Conservation (phyloP, 805 yeast species). For the Kockiozyma suomiensis region DNA sequence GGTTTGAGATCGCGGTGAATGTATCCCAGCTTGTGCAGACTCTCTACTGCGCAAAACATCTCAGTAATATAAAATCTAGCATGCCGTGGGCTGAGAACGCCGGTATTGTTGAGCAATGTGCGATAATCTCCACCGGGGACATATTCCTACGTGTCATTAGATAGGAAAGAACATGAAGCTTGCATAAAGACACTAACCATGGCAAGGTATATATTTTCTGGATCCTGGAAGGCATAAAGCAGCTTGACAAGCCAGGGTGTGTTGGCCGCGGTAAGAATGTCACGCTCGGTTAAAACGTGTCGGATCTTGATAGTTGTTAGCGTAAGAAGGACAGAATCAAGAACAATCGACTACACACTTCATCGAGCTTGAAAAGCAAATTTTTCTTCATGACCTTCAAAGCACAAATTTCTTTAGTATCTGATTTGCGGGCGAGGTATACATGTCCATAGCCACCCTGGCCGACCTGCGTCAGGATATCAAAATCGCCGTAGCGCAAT, state of each 20-base stretch:
- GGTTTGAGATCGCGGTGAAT: conserved; percentile 97
- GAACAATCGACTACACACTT: conserved; percentile 43
- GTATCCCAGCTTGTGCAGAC: conserved; percentile 90
- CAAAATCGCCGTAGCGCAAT: conserved; percentile 93
- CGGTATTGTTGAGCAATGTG: conserved; percentile 89
- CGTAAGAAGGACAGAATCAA: too few relatives aligned
- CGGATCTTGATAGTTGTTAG: conserved; percentile 53
- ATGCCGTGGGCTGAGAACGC: conserved; percentile 88
- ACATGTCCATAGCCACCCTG: conserved; percentile 99
- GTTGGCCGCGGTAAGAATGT: conserved; percentile 91
- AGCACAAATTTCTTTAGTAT: conserved; percentile 94
- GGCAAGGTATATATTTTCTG: conserved; percentile 85
- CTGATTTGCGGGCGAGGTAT: conserved; percentile 90
- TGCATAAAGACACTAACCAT: conserved; percentile 52
- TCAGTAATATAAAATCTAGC: conserved; percentile 93
- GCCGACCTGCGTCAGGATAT: conserved; percentile 96
- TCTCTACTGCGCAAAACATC: conserved; percentile 94
- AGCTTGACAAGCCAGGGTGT: conserved; percentile 95
- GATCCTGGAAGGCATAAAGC: conserved; percentile 92
- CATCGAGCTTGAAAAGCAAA: conserved; percentile 83
- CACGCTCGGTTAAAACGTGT: conserved; percentile 95
- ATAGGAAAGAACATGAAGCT: not conserved
- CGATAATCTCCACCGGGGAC: conserved; percentile 99
- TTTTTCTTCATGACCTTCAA: conserved; percentile 87
- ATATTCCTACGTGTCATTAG: conserved; percentile 55